Evolutionary conservation across 495 filamentous ascomycete species (phyloP), one percentile per base, ranked within the genome.

Genomic region (Penicillium soppii): DNA sequence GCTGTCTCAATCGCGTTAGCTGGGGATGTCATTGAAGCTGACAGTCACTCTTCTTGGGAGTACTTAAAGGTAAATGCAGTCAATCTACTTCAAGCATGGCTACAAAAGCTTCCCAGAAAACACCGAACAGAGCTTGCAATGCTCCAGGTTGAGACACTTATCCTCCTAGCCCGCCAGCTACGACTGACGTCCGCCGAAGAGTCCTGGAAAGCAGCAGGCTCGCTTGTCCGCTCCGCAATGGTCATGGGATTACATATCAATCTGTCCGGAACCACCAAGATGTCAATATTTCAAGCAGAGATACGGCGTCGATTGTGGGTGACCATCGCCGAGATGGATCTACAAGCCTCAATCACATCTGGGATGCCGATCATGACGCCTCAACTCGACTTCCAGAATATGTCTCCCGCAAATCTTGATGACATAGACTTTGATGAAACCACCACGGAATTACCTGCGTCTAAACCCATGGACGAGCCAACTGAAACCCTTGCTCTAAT

Each of bases 181-280:
- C 57, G 67, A 0, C 59, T 73, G 13, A 60, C 74, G 12, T 63
- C 76, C 5, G 27, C 50, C 1, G 64, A 65, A 20, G 72, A 79
- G 17, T 61, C 78, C 39, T 87, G 83, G 83, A 76, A 77, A 26
- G 71, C 73, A 8, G 76, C 75, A 5, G 83, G 84, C 0, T 57
- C 71, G 1, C 56, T 86, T 1, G 57, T 85, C 5, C 71, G 83
- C 30, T 75, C 72, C 6, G 82, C 82, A 8, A 77, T 85, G 58
- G 70, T 73, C 15, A 80, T 86, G 65, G 84, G 83, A 7, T 68
- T 86, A 16, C 83, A 87, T 52, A 68, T 76, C 3, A 78, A 85
- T 49, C 77, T 80, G 0, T 65, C 60, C 25, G 52, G 40, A 16
- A 53, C 46, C 27, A 36, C 53, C 9, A 27, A 58, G 21, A 44